Evolutionary conservation across 805 yeast species (phyloP).

Genomic region (Cyberlindnera japonica): DNA sequence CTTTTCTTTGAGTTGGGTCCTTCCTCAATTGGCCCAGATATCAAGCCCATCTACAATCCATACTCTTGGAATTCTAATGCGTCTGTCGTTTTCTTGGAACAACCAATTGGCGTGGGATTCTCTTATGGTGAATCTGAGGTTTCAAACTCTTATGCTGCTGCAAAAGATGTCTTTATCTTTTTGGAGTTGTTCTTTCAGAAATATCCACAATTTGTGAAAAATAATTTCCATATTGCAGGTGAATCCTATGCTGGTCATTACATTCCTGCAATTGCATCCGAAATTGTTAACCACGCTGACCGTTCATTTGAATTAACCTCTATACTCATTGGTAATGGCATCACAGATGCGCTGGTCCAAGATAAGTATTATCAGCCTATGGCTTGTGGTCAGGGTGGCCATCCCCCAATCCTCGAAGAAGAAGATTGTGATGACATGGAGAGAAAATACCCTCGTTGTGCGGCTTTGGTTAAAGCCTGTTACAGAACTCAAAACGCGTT

Average conservation of each 20-base stretch:
- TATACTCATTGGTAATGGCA: conserved; percentile 87
- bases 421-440: conserved; percentile 66
- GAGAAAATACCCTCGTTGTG: conserved; percentile 60
- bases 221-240: conserved; percentile 74
- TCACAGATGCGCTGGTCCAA: conserved; percentile 81
- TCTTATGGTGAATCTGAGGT: conserved; percentile 69
- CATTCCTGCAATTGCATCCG: conserved; percentile 65
- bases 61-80: conserved; percentile 92
- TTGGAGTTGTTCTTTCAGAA: conserved; percentile 77
- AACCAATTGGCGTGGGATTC: conserved; percentile 91
- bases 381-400: conserved; percentile 93
- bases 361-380: conserved; percentile 80
- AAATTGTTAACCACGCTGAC: conserved; percentile 42
- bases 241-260: conserved; percentile 86
- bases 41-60: conserved; percentile 74
- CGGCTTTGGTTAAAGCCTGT: conserved; percentile 58
- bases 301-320: conserved; percentile 66
- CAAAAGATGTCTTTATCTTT: conserved; percentile 81
- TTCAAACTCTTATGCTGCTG: conserved; percentile 74
- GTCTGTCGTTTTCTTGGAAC: conserved; percentile 85
- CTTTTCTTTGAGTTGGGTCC: conserved; percentile 92
- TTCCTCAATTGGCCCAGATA: conserved; percentile 58
- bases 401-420: conserved; percentile 66
- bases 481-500: conserved; percentile 59
- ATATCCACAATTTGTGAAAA: conserved; percentile 65